Evolutionary conservation across 257 asterid genomes (phyloP).

Genomic region (Salvia hispanica): DNA sequence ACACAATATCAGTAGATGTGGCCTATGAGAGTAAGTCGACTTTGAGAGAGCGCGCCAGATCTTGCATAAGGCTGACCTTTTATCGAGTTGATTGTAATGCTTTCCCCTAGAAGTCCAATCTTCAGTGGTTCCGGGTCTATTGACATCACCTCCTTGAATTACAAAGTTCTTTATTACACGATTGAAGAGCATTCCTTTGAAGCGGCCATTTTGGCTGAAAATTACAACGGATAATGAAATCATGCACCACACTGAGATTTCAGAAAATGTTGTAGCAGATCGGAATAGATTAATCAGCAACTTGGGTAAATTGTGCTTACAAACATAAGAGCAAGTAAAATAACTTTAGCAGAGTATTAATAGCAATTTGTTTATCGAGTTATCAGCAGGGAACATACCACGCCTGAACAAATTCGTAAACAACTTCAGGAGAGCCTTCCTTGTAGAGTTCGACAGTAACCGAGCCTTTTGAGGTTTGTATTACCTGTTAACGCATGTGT

Average conservation of each 20-base stretch:
- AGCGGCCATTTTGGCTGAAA: conserved; percentile 76
- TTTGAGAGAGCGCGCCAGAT: conserved; percentile 29
- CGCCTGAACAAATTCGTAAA: conserved; percentile 63
- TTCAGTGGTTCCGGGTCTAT: conserved; percentile 63
- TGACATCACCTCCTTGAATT: conserved; percentile 84
- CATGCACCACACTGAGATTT: conserved; percentile 17
- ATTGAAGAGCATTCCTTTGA: conserved; percentile 82
- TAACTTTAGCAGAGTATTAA: not conserved
- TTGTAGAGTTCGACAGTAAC: conserved; percentile 83
- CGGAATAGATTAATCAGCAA: conserved; percentile 13
- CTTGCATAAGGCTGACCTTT: conserved; percentile 58
- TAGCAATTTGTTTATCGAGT: conserved; percentile 15
- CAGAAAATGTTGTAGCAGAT: conserved; percentile 16
- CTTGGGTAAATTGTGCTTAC: not conserved
- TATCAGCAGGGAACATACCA: conserved; percentile 51
- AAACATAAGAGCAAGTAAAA: not conserved
- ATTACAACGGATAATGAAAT: conserved; percentile 24
- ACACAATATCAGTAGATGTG: conserved; percentile 5
- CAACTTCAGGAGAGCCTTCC: conserved; percentile 87
- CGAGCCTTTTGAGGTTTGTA: conserved; percentile 80
- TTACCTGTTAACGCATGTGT: conserved; percentile 49
- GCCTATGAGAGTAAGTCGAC: not conserved
- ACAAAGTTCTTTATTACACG: conserved; percentile 90
- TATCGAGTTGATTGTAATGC: conserved; percentile 82
- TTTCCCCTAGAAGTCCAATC: conserved; percentile 95